Percentiles rank a stretch among this genome's conserved stretches.
Evolutionary conservation across 73 alveolate genomes (phyloP).

Genomic region (Paramecium biaurelia): DNA sequence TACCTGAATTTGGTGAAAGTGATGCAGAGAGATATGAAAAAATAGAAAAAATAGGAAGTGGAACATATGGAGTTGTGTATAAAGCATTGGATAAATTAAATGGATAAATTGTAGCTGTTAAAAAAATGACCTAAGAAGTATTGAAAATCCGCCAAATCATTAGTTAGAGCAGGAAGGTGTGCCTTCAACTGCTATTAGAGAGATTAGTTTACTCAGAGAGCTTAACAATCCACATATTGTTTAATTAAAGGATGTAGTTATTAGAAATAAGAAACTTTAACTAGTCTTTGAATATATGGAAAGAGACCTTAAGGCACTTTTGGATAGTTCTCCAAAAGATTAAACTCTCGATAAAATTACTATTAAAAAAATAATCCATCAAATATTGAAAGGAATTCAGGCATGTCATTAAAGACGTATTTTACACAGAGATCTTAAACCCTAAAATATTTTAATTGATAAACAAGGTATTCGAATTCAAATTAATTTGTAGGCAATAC

Average conservation of each 20-base stretch:
- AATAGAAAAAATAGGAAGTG: constrained; percentile 79
- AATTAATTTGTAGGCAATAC: constrained; percentile 33
- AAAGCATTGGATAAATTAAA: constrained; percentile 73
- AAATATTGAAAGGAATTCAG: constrained; percentile 80
- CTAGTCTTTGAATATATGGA: constrained; percentile 59
- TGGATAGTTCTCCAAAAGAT: constrained; percentile 34
- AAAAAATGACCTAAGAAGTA: constrained; percentile 67
- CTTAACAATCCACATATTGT: constrained; percentile 93
- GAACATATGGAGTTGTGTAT: constrained; percentile 83
- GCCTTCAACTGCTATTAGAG: constrained; percentile 95
- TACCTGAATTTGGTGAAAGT: constrained; percentile 60
- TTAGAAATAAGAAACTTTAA: constrained; percentile 31
- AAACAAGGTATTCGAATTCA: constrained; percentile 15
- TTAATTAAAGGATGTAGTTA: constrained; percentile 63
- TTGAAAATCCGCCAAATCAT: constrained; percentile 51
- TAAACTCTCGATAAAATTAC: background rate
- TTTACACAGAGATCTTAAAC: constrained; percentile 81
- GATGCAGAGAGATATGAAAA: constrained; percentile 65
- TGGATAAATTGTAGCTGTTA: constrained; percentile 77
- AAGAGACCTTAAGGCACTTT: constrained; percentile 37
- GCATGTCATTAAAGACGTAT: constrained; percentile 72
- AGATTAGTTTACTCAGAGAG: constrained; percentile 89
- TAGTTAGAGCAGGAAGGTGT: constrained; percentile 92
- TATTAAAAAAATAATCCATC: constrained; percentile 57
- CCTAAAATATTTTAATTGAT: constrained; percentile 71